phyloP scores from a whole-genome alignment of 768 basidiomycete genomes.

The Omphalotus guepiniiformis region DNA sequence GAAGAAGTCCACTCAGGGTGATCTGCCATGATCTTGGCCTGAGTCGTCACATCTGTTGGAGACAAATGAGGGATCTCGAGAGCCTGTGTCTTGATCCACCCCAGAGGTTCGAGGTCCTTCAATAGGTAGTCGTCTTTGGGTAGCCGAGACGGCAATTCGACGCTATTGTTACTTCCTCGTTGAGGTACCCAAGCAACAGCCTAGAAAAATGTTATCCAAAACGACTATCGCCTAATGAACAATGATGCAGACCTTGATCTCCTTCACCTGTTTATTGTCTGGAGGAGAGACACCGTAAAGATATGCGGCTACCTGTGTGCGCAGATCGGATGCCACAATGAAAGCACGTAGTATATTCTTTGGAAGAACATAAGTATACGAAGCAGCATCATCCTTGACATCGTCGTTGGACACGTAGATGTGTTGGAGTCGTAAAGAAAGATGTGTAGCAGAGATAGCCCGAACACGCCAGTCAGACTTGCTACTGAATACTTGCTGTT shows the following conservation, averaged over 20 bases:
- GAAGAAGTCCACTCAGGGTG: conserved; percentile 94
- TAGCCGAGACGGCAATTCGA: conserved; percentile 85
- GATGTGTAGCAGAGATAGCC: conserved; percentile 95
- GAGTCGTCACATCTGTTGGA: conserved; percentile 88
- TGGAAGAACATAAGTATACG: conserved; percentile 92
- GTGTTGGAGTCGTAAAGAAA: conserved; percentile 93
- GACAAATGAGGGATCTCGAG: conserved; percentile 90
- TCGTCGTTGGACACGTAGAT: conserved; percentile 99
- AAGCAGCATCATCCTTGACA: conserved; percentile 95
- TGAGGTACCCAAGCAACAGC: conserved; percentile 98
- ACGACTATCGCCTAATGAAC: too few relatives aligned
- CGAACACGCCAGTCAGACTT: conserved; percentile 99
- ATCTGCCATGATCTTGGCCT: conserved; percentile 95
- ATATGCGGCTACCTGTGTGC: conserved; percentile 94
- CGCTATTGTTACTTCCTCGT: conserved; percentile 89
- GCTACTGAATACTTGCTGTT: conserved; percentile 97
- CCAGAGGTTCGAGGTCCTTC: conserved; percentile 91
- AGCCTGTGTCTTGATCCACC: conserved; percentile 97
- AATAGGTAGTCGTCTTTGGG: conserved; percentile 94
- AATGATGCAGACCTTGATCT: conserved; percentile 79
- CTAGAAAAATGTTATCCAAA: conserved; percentile 26
- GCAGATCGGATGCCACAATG: conserved; percentile 87
- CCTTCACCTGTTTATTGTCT: conserved; percentile 98
- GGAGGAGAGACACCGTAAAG: conserved; percentile 90
- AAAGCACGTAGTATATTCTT: conserved; percentile 96